phyloP scores from a whole-genome alignment of 1,139 yeast species.

The Sugiyamaella novakii region DNA sequence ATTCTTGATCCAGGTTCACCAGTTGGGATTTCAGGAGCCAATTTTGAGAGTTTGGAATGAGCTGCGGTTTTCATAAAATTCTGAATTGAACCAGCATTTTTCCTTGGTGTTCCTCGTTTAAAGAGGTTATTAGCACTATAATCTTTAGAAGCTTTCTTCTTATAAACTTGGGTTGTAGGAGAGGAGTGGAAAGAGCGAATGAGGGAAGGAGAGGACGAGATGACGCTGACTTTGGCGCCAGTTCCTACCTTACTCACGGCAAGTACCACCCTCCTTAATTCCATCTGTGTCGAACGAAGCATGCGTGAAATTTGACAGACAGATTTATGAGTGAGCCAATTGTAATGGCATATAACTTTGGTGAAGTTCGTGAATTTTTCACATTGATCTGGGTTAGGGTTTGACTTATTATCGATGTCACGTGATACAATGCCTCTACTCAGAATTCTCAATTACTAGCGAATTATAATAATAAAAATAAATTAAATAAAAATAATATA shows the following conservation, averaged over 20 bases:
- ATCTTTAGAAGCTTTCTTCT: conserved; percentile 25
- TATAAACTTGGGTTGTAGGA: conserved; percentile 26
- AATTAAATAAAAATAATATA: conserved; percentile 2
- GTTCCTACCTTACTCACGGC: background rate
- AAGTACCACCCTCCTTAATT: conserved; percentile 1
- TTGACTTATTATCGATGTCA: no score
- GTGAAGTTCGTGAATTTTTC: conserved; percentile 1
- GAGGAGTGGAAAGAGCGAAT: conserved; percentile 23
- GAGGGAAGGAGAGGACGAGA: conserved; percentile 10
- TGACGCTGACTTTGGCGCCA: background rate
- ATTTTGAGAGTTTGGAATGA: conserved; percentile 31
- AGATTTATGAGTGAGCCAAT: no score
- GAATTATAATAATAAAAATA: no score
- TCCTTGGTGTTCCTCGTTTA: conserved; percentile 39
- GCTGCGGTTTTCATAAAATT: conserved; percentile 40
- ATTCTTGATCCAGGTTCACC: conserved; percentile 15
- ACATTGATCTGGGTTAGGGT: background rate
- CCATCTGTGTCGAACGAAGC: conserved; percentile 11
- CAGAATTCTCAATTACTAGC: no score
- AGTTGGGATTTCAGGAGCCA: conserved; percentile 32
- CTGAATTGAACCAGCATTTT: conserved; percentile 37
- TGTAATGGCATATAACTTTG: background rate
- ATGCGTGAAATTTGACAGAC: background rate
- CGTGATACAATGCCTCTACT: no score
- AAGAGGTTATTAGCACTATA: conserved; percentile 27